phyloP scores from a whole-genome alignment of 1,284 basidiomycete species.

The Meripilus lineatus region DNA sequence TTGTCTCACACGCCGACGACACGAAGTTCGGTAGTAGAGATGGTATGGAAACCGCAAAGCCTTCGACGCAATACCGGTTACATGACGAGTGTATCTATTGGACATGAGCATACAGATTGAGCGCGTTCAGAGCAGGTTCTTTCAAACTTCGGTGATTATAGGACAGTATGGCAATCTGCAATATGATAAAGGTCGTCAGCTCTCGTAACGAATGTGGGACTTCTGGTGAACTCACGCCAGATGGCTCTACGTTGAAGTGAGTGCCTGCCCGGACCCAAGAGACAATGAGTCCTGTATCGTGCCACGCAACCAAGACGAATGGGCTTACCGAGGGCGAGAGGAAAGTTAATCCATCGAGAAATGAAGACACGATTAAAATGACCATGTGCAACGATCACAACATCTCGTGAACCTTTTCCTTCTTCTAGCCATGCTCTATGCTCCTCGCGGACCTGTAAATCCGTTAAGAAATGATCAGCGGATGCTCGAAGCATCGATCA shows the following conservation, averaged over 20 bases:
- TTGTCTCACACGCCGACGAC: too few relatives aligned
- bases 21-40: too few relatives aligned
- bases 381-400: constrained; percentile 74
- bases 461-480: background rate
- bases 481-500: constrained; percentile 3
- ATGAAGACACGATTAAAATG: constrained; percentile 87
- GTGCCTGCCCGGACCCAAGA: constrained; percentile 62
- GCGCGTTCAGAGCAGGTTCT: constrained; percentile 70
- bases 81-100: constrained; percentile 1
- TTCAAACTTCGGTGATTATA: constrained; percentile 75
- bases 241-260: constrained; percentile 78
- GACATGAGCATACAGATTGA: constrained; percentile 60
- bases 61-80: background rate
- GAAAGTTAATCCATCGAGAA: constrained; percentile 73
- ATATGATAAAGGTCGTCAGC: too few relatives aligned
- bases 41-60: too few relatives aligned
- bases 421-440: constrained; percentile 71
- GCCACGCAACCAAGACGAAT: constrained; percentile 3
- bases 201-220: background rate
- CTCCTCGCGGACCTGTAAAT: constrained; percentile 62
- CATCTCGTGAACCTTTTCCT: constrained; percentile 59
- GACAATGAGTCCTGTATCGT: background rate
- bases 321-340: constrained; percentile 54
- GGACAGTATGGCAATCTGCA: constrained; percentile 62
- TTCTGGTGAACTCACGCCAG: constrained; percentile 60